Base-by-base conservation (phyloP, 345 rosid species). In the Heritiera fomes region DNA sequence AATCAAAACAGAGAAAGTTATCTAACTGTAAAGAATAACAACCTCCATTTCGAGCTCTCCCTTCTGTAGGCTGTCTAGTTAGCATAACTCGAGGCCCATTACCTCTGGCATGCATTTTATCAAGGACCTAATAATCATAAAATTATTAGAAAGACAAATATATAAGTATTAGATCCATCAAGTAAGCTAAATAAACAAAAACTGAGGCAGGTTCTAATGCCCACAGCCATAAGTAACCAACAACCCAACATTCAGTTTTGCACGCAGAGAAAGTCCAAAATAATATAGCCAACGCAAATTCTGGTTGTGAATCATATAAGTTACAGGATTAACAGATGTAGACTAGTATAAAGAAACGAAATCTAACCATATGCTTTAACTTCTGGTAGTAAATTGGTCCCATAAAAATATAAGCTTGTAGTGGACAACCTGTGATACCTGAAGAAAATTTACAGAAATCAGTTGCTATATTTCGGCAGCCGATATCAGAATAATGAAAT, bases 301-400 rank as follows among this genome's bases (percentile, higher is more conserved):
- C 6, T 8, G 28, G 5, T 71, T 34, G 28, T 9, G 63, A 52
- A 32, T 71, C 46, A 0, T 0, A 0, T 23, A 34, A 34, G 75
- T 55, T 53, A 53, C 14, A 2, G 17, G 9, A 50, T 52, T 45
- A 71, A 52, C 12, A 53, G 46, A 34, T 17, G 10, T 17, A 18
- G 4, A 53, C 15, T 53, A 53, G 62, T 23, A 46, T 59, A 45
- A 52, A 71, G n/a, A 62, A 46, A 13, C 55, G 80, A 64, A 84
- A 86, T 76, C 89, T 87, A 46, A 93, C 99, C 99, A 93, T 95
- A 76, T 95, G 99, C 83, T 95, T 95, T 77, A 95, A 60, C 87
- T 93, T 95, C 87, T 95, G 99, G 91, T 95, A 93, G 90, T 95
- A 95, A 81, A 95, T 91, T 59, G 99, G 98, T 47, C 98, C 99